phyloP scores from a whole-genome alignment of 495 filamentous ascomycete genomes.

The Collariella sp. region DNA sequence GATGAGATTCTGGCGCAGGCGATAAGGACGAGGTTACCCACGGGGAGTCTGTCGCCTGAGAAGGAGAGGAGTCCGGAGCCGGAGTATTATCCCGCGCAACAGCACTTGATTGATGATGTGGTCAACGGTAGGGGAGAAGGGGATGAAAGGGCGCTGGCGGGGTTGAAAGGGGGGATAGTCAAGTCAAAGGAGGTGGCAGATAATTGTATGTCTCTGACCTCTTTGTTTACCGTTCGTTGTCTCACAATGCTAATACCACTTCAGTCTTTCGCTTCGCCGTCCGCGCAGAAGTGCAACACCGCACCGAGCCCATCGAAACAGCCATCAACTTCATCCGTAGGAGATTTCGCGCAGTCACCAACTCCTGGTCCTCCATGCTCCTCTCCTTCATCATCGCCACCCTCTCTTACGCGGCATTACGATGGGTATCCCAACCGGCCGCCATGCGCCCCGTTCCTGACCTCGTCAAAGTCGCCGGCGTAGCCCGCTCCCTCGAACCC shows the following conservation, averaged over 20 bases:
- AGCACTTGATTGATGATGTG: conserved; percentile 14
- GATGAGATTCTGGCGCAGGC: conserved; percentile 41
- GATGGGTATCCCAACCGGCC: conserved; percentile 59
- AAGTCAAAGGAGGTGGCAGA: conserved; percentile 17
- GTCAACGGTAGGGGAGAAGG: conserved; percentile 28
- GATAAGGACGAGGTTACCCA: conserved; percentile 42
- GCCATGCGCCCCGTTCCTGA: conserved; percentile 65
- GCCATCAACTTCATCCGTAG: conserved; percentile 55
- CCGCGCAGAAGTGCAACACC: conserved; percentile 77
- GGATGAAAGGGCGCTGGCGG: conserved; percentile 3
- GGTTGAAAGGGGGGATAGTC: conserved; percentile 4
- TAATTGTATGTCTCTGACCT: conserved; percentile 32
- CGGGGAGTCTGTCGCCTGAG: conserved; percentile 44
- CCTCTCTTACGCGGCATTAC: conserved; percentile 50
- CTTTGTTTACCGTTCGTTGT: too few relatives aligned
- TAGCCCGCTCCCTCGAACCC: conserved; percentile 84
- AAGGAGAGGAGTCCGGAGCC: conserved; percentile 42
- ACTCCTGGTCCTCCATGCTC: conserved; percentile 58
- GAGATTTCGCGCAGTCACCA: conserved; percentile 47
- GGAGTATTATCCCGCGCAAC: conserved; percentile 22
- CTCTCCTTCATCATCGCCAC: conserved; percentile 46
- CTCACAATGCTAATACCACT: conserved; percentile 20
- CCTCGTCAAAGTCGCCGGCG: conserved; percentile 77
- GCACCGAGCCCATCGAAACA: conserved; percentile 74
- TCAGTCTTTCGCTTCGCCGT: conserved; percentile 80